Evolutionary conservation across 179 eudicot genomes (phyloP).

Genomic region (Corrigiola litoralis): DNA sequence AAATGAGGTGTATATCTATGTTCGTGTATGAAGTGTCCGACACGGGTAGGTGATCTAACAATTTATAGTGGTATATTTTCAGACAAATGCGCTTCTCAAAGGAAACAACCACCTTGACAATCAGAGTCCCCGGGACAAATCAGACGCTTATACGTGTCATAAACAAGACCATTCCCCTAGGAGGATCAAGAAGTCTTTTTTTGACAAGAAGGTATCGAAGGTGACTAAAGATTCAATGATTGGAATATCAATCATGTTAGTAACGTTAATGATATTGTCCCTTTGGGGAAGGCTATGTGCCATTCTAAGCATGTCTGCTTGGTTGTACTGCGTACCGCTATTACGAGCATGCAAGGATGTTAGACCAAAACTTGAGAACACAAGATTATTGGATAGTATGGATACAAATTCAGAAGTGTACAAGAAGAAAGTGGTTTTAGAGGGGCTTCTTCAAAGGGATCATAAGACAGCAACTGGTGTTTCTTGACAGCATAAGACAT

Average conservation of each 20-base stretch:
- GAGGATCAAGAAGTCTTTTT: background rate
- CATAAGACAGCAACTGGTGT: conserved; percentile 5
- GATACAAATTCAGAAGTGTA: conserved; percentile 2
- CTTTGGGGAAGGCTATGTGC: conserved; percentile 29
- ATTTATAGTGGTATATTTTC: background rate
- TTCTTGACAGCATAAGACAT: background rate
- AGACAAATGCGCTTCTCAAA: conserved; percentile 1
- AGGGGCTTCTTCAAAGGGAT: conserved; percentile 23
- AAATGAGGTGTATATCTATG: background rate
- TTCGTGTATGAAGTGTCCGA: background rate
- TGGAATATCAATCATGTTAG: conserved; percentile 17
- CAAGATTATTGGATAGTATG: background rate
- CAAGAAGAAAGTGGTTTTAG: conserved; percentile 23
- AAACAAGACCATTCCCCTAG: background rate
- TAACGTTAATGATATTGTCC: conserved; percentile 12
- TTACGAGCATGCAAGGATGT: background rate
- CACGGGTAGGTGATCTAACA: background rate
- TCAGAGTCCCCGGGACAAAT: background rate
- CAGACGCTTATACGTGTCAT: background rate
- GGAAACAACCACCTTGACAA: background rate
- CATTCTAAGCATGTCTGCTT: conserved; percentile 26
- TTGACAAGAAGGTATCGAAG: background rate
- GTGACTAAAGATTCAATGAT: conserved; percentile 14
- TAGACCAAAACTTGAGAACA: background rate
- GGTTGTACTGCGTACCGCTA: conserved; percentile 28